Percentiles rank a stretch among this genome's conserved stretches.
Conservation (phyloP, 495 filamentous ascomycete species). For the Geopyxis carbonaria region DNA sequence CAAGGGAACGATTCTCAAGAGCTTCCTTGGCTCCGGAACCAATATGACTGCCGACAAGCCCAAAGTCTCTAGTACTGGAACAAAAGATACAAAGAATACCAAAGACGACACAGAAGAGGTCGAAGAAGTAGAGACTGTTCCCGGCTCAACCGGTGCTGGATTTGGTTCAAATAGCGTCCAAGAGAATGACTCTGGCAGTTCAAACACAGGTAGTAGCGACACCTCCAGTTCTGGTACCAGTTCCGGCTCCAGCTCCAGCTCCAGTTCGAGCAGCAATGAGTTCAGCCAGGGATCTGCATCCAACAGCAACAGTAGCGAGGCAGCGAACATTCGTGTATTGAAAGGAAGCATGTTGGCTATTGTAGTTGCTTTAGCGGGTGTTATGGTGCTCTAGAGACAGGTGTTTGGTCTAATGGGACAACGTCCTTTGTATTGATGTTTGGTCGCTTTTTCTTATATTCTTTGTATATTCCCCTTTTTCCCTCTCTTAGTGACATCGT, state of each 20-base stretch:
- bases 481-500: no score
- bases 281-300: slow-evolving; percentile 13
- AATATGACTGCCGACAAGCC: slow-evolving; percentile 42
- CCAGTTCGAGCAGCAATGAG: slow-evolving; percentile 18
- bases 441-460: no score
- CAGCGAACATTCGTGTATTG: slow-evolving; percentile 32
- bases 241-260: slow-evolving; percentile 23
- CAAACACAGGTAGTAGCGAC: background rate
- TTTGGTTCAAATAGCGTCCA: slow-evolving; percentile 26
- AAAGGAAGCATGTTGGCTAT: slow-evolving; percentile 40
- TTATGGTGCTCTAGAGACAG: slow-evolving; percentile 30
- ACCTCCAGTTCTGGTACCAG: slow-evolving; percentile 22
- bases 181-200: slow-evolving; percentile 3
- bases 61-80: no score
- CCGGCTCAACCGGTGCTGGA: slow-evolving; percentile 29
- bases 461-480: no score
- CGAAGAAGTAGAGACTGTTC: slow-evolving; percentile 26
- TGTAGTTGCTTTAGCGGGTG: slow-evolving; percentile 37
- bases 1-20: slow-evolving; percentile 60
- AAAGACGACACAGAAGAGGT: slow-evolving; percentile 23
- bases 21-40: slow-evolving; percentile 57
- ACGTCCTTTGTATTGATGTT: no score
- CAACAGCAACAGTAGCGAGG: slow-evolving; percentile 18
- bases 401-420: no score
- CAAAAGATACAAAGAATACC: no score